Evolutionary conservation across 148 eudicot species (phyloP), one percentile per base, ranked within the genome.

Genomic region (Rheum nobile): DNA sequence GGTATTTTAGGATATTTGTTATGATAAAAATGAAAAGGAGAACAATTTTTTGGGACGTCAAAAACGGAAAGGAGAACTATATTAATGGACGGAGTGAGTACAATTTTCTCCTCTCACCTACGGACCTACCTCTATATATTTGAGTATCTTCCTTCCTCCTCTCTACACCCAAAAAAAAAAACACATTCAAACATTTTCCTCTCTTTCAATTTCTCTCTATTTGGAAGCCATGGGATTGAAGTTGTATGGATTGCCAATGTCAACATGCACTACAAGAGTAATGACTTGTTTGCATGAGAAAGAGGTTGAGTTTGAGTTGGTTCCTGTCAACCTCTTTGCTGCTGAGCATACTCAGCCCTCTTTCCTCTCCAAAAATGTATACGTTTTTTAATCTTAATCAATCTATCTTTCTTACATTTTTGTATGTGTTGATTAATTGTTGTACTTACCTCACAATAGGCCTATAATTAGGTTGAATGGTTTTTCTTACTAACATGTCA

Each of bases 281-380:
- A 47, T 75, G 63, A 28, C 32, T 32, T 75, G 73, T 39, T 69
- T 75, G 44, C 8, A 68, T 31, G 78, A 75, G 59, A 67, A 67
- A 37, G 61, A 67, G 4, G 65, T 68, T 42, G 78, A 75, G 21
- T 75, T 32, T 52, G 73, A 75, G 73, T 19, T 75, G 7, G 46
- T 75, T 39, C 43, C 6, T 32, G 47, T 75, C 46, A 68, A 75
- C 16, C 59, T 28, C 34, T 19, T 44, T 35, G 34, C 46, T 37
- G 63, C 29, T 11, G 78, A 75, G 19, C 72, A 75, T 37, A 69
- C 50, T 19, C 72, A 75, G 8, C 73, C 78, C 21, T n/a, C 72
- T 35, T 75, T 67, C 43, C 72, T 47, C 34, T n/a, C 55, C 65
- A 75, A 67, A 52, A 75, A 75, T 75, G 78, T 75, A 67, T 26